Base-by-base conservation (phyloP, 2,329 filamentous ascomycete species). In the Xylariales sp. region DNA sequence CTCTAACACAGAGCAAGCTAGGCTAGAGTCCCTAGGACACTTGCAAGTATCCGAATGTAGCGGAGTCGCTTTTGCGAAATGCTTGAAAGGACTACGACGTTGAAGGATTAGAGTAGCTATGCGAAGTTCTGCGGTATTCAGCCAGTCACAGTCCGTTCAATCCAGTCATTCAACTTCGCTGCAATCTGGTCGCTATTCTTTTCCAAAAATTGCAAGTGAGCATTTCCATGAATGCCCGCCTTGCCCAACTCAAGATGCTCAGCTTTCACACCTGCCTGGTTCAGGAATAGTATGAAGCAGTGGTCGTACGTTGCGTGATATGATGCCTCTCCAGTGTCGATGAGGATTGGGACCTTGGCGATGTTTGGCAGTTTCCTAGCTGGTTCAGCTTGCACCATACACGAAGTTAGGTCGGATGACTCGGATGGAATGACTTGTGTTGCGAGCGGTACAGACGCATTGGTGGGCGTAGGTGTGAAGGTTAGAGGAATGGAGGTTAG, bases 401-500 rank as follows among this genome's bases (percentile, higher is more conserved):
- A 49, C 16, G 29, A 32, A 14, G 28, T 31, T 28, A 32, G 21
- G 11, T 38, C 38, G 16, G 15, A 11, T 4, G 38, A 34, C 6
- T 27, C 18, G 9, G 29, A 14, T 11, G 29, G 19, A 7, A 49
- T 38, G 9, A 36, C 18, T 19, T 34, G 9, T 7, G 25, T 38
- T 4, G 40, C 50, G 20, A 51, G 44, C 16, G 51, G 40, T 21
- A 48, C 49, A 5, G 19, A 11, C 2, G 46, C 38, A 31, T 51
- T 24, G 3, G 20, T 20, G 16, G 54, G 41, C 10, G 51, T 38
- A 3, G 58, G 58, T 18, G 46, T 47, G 45, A 54, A 62, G 9
- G 48, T 51, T 10, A 61, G 29, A 2, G 55, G 53, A 21, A 55
- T 47, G 14, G 54, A 48, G 5, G 60, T 59, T 14, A 62, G 44